These are phyloP conservation scores for Akanthomyces lecanii DNA, from an alignment of 2,329 filamentous ascomycete genomes.

Conservation along the genomic window DNA sequence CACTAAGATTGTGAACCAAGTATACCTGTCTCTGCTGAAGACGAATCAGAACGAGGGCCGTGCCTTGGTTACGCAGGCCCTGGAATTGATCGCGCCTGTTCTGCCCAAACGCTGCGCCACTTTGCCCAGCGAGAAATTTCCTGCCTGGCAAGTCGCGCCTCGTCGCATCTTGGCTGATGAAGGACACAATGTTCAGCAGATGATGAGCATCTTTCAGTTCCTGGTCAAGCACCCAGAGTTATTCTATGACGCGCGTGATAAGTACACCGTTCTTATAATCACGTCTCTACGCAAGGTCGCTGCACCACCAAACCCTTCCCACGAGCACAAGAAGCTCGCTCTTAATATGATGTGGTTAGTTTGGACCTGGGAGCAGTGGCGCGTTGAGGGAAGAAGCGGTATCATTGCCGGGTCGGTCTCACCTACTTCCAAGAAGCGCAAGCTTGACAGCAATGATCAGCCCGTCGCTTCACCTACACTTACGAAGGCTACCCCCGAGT, in stretches of 20 bases:
- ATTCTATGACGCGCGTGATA: constrained; percentile 92
- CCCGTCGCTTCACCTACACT: constrained; percentile 52
- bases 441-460: constrained; percentile 58
- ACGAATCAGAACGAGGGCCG: constrained; percentile 95
- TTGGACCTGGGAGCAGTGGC: constrained; percentile 86
- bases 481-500: constrained; percentile 51
- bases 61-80: constrained; percentile 84
- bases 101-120: constrained; percentile 77
- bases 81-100: constrained; percentile 93
- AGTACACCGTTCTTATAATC: constrained; percentile 85
- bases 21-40: constrained; percentile 85
- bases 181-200: constrained; percentile 88
- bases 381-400: constrained; percentile 57
- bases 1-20: constrained; percentile 89
- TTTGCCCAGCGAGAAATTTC: constrained; percentile 64
- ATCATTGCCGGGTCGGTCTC: constrained; percentile 56
- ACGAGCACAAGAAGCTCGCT: constrained; percentile 86
- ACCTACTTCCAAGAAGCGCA: constrained; percentile 70
- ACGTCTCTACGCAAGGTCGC: constrained; percentile 86
- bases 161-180: constrained; percentile 90
- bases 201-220: constrained; percentile 97
- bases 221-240: constrained; percentile 86
- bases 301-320: constrained; percentile 74
- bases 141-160: constrained; percentile 85
- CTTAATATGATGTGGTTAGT: constrained; percentile 88